Conservation (phyloP, 805 yeast genomes). For the Wickerhamiella spandovensis region DNA sequence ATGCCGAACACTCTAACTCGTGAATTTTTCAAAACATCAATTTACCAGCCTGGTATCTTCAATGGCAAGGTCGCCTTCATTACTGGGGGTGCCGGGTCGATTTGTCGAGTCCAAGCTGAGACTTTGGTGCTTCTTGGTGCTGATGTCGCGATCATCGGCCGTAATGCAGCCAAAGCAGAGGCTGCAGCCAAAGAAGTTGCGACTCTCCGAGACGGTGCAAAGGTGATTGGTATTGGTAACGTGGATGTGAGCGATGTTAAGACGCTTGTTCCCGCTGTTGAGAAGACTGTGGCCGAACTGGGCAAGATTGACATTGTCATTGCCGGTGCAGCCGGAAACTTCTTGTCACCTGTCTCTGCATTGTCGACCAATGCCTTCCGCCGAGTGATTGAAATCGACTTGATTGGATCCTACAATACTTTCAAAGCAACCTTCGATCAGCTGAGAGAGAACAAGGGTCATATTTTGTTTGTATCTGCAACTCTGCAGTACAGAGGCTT, state of each 20-base stretch:
- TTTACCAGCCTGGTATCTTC: slow-evolving; percentile 46
- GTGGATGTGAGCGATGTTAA: slow-evolving; percentile 65
- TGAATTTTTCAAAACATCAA: slow-evolving; percentile 15
- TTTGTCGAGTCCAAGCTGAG: slow-evolving; percentile 75
- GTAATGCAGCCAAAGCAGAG: slow-evolving; percentile 51
- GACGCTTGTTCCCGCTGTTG: slow-evolving; percentile 48
- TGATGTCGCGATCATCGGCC: slow-evolving; percentile 69
- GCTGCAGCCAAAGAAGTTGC: slow-evolving; percentile 52
- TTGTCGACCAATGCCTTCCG: slow-evolving; percentile 76
- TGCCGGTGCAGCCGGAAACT: slow-evolving; percentile 94
- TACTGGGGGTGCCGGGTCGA: slow-evolving; percentile 92
- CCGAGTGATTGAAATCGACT: slow-evolving; percentile 71
- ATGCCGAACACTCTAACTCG: slow-evolving; percentile 14
- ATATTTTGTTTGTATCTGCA: slow-evolving; percentile 65
- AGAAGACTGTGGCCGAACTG: slow-evolving; percentile 44
- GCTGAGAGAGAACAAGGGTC: slow-evolving; percentile 52
- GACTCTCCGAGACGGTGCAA: slow-evolving; percentile 40
- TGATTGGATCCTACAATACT: slow-evolving; percentile 81
- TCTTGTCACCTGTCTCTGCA: slow-evolving; percentile 62
- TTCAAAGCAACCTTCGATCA: slow-evolving; percentile 64
- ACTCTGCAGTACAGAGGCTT: slow-evolving; percentile 80
- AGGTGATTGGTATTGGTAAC: slow-evolving; percentile 53
- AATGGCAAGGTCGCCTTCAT: slow-evolving; percentile 75
- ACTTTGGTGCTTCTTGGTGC: slow-evolving; percentile 74
- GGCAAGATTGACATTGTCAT: slow-evolving; percentile 76